A percentile compares a stretch with the other conserved stretches of the same genome.
phyloP scores from a whole-genome alignment of 192 early-diverging fungal species.

The Spinellus fusiger region DNA sequence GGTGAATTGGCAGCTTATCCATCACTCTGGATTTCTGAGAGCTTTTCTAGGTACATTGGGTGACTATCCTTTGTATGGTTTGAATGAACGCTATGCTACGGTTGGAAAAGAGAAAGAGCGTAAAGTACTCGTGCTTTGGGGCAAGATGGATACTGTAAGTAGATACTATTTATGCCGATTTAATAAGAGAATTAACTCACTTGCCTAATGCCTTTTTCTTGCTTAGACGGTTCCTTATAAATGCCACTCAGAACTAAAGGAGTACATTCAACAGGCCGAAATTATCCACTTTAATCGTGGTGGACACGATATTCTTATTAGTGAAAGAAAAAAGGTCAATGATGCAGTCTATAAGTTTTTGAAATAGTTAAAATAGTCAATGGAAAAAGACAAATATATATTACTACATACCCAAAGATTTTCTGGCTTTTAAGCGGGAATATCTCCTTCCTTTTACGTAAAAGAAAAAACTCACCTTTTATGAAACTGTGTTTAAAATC shows the following conservation, averaged over 20 bases:
- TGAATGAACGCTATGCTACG: constrained; percentile 16
- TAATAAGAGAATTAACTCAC: background rate
- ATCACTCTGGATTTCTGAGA: constrained; percentile 29
- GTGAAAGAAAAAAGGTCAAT: constrained; percentile 8
- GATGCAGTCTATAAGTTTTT: constrained; percentile 12
- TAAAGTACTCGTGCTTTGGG: constrained; percentile 31
- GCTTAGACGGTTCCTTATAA: constrained; percentile 24
- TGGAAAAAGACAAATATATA: background rate
- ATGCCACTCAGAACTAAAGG: background rate
- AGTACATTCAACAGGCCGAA: constrained; percentile 19
- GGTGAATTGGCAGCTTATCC: constrained; percentile 14
- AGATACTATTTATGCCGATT: background rate
- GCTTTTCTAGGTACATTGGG: constrained; percentile 21
- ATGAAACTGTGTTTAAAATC: too few species aligned
- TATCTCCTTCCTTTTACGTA: too few species aligned
- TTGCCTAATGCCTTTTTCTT: background rate
- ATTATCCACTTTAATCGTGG: constrained; percentile 10
- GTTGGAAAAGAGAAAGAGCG: constrained; percentile 15
- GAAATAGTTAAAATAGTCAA: constrained; percentile 5
- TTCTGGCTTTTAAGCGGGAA: too few species aligned
- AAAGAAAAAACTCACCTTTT: too few species aligned
- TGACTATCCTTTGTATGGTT: constrained; percentile 19
- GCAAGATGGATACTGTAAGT: constrained; percentile 24
- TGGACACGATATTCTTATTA: constrained; percentile 30
- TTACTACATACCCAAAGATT: too few species aligned